Percentiles rank a stretch among this genome's conserved stretches.
Conservation (phyloP, 2,329 filamentous ascomycete genomes). For the Clonostachys chloroleuca region DNA sequence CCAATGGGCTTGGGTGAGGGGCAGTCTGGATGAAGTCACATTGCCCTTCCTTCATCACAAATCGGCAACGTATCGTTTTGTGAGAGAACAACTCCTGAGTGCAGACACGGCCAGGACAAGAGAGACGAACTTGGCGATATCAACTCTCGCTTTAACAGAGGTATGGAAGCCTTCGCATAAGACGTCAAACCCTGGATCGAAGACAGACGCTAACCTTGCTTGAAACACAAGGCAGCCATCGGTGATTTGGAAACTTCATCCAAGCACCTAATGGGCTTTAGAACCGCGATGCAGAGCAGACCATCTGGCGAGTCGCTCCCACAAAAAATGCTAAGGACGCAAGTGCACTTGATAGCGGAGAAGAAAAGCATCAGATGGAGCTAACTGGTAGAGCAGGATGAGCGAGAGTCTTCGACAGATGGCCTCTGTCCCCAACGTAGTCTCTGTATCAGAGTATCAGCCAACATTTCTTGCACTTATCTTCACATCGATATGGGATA, state of each 20-base stretch:
- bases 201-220: background rate
- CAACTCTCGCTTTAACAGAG: slow-evolving; percentile 37
- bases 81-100: slow-evolving; percentile 33
- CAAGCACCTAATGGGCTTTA: slow-evolving; percentile 23
- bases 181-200: too few species aligned
- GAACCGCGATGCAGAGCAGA: slow-evolving; percentile 2
- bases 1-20: slow-evolving; percentile 40
- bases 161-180: slow-evolving; percentile 13
- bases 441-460: slow-evolving; percentile 34
- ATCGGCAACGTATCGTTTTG: slow-evolving; percentile 38
- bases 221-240: slow-evolving; percentile 27
- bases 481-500: slow-evolving; percentile 36
- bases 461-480: slow-evolving; percentile 38
- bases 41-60: slow-evolving; percentile 41
- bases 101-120: slow-evolving; percentile 27
- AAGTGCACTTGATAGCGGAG: slow-evolving; percentile 6
- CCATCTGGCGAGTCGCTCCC: slow-evolving; percentile 20
- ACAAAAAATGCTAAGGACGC: slow-evolving; percentile 37
- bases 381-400: slow-evolving; percentile 21
- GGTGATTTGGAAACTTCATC: slow-evolving; percentile 36
- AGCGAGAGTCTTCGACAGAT: slow-evolving; percentile 29
- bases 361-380: background rate
- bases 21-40: slow-evolving; percentile 36
- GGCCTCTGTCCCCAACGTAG: slow-evolving; percentile 20
- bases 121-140: slow-evolving; percentile 35